phyloP scores from a whole-genome alignment of 2,329 filamentous ascomycete genomes.

The Ophiosphaerella narmari region DNA sequence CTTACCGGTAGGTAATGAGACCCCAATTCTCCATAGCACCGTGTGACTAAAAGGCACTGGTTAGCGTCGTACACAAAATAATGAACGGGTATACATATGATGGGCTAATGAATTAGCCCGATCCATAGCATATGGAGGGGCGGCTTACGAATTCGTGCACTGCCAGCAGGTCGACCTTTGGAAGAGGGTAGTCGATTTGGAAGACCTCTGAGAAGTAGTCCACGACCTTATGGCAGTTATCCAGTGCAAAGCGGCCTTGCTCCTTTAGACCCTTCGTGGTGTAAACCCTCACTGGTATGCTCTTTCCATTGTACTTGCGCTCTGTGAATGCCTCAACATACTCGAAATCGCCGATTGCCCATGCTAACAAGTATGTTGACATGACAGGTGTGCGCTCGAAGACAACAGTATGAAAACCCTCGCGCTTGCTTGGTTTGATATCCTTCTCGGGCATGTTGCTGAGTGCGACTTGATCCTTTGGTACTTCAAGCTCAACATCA shows the following conservation, averaged over 20 bases:
- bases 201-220: conserved; percentile 98
- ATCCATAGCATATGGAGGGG: conserved; percentile 2
- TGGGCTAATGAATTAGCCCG: conserved; percentile 43
- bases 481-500: conserved; percentile 90
- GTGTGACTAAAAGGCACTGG: conserved; percentile 55
- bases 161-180: conserved; percentile 94
- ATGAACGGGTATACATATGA: conserved; percentile 44
- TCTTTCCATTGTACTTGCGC: conserved; percentile 87
- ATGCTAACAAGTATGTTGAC: conserved; percentile 95
- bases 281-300: conserved; percentile 91
- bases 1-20: conserved; percentile 82
- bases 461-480: conserved; percentile 82
- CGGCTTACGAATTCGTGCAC: conserved; percentile 86
- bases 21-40: conserved; percentile 99
- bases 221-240: conserved; percentile 90
- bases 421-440: conserved; percentile 72
- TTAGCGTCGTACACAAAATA: conserved; percentile 44
- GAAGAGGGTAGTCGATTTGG: conserved; percentile 81
- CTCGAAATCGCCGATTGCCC: conserved; percentile 96
- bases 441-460: conserved; percentile 95
- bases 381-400: conserved; percentile 92
- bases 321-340: conserved; percentile 91
- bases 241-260: conserved; percentile 85
- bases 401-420: conserved; percentile 74
- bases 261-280: conserved; percentile 93